Conservation (phyloP, 208 protist species). For the Crithidia acanthocephali region DNA sequence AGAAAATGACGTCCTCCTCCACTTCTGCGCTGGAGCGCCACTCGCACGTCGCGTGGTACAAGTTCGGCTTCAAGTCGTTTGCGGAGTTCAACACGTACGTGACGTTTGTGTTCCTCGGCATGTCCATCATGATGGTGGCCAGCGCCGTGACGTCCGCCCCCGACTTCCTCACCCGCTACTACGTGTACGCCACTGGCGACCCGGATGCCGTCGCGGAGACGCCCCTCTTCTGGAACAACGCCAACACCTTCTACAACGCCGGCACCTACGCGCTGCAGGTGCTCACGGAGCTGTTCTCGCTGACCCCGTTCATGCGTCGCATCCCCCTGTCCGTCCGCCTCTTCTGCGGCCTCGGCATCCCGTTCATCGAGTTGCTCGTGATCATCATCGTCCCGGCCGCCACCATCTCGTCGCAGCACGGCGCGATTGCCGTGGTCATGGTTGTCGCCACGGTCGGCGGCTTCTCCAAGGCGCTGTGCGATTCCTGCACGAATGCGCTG, state of each 20-base stretch:
- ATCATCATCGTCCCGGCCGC: slow-evolving; percentile 57
- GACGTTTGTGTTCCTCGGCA: slow-evolving; percentile 84
- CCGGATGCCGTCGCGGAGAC: slow-evolving; percentile 44
- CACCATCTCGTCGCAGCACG: slow-evolving; percentile 41
- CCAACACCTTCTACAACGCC: slow-evolving; percentile 86
- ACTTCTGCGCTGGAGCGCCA: not conserved
- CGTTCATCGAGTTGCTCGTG: slow-evolving; percentile 60
- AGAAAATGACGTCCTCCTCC: slow-evolving; percentile 13
- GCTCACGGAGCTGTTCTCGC: slow-evolving; percentile 49
- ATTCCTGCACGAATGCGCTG: slow-evolving; percentile 85
- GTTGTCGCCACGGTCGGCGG: slow-evolving; percentile 59
- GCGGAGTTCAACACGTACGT: slow-evolving; percentile 78
- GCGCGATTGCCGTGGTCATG: slow-evolving; percentile 77
- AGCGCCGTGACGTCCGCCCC: slow-evolving; percentile 86
- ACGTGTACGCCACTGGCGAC: slow-evolving; percentile 66
- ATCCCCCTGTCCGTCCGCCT: slow-evolving; percentile 61
- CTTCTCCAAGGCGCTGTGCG: slow-evolving; percentile 74
- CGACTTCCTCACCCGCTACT: slow-evolving; percentile 77
- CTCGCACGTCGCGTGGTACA: slow-evolving; percentile 31
- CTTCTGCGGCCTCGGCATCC: slow-evolving; percentile 54
- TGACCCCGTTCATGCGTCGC: slow-evolving; percentile 48
- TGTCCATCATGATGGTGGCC: slow-evolving; percentile 88
- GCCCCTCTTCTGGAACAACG: slow-evolving; percentile 72
- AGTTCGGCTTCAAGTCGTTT: slow-evolving; percentile 56
- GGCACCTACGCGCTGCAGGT: slow-evolving; percentile 67